Evolutionary conservation across 78 protist genomes (phyloP).

Genomic region (Thecamonas trahens): DNA sequence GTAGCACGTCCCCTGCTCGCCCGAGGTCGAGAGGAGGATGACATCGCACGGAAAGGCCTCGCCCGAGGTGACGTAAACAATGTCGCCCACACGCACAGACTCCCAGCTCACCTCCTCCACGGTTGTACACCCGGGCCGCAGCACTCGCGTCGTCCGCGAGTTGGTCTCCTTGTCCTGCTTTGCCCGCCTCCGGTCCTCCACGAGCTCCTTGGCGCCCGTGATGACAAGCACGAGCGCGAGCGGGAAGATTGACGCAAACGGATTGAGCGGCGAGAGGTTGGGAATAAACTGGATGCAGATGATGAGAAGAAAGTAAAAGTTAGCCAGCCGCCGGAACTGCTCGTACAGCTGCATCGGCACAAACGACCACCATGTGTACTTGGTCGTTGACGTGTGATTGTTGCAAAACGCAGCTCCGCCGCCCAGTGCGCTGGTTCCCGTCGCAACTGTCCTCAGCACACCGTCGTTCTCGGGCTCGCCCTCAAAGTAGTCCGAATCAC

Average conservation of each 20-base stretch:
- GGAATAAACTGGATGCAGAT: neutral
- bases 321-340: conserved; percentile 54
- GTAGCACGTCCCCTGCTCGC: conserved; percentile 35
- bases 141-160: neutral
- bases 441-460: too few relatives aligned
- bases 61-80: conserved; percentile 13
- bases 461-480: too few relatives aligned
- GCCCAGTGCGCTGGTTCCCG: too few relatives aligned
- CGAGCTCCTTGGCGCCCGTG: conserved; percentile 42
- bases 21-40: conserved; percentile 7
- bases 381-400: conserved; percentile 25
- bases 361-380: conserved; percentile 34
- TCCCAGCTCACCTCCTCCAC: neutral
- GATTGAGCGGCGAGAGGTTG: neutral
- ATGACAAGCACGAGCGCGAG: conserved; percentile 37
- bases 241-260: conserved; percentile 22
- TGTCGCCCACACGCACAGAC: conserved; percentile 47
- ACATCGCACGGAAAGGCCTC: conserved; percentile 30
- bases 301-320: conserved; percentile 53
- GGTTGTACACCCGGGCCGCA: neutral
- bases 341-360: conserved; percentile 32
- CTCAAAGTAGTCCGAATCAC: too few relatives aligned
- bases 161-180: conserved; percentile 15
- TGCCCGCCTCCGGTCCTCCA: conserved; percentile 42
- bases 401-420: neutral